phyloP scores from a whole-genome alignment of 108 stramenopile genomes.

The Skeletonema potamos region DNA sequence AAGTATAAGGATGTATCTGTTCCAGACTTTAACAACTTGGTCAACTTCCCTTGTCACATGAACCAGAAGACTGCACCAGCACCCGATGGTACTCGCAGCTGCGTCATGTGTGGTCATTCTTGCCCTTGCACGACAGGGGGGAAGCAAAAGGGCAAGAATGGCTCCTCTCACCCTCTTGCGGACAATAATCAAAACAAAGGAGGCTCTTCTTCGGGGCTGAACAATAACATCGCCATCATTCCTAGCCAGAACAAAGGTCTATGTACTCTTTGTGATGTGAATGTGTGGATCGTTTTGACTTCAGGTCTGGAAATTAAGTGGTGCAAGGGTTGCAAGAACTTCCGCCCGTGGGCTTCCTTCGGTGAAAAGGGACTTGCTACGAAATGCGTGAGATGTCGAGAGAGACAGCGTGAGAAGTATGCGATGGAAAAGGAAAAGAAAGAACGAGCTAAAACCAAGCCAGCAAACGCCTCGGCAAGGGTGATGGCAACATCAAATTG shows the following conservation, averaged over 20 bases:
- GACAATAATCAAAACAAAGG: constrained; percentile 13
- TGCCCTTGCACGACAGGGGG: constrained; percentile 66
- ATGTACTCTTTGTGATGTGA: constrained; percentile 87
- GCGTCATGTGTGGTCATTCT: constrained; percentile 90
- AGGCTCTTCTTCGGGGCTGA: constrained; percentile 26
- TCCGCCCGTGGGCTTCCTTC: constrained; percentile 88
- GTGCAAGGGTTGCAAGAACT: constrained; percentile 95
- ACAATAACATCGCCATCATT: constrained; percentile 57
- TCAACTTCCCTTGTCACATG: constrained; percentile 90
- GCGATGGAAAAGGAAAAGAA: constrained; percentile 30
- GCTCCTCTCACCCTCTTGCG: neutral
- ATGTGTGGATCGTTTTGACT: constrained; percentile 83
- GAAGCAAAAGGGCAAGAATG: constrained; percentile 55
- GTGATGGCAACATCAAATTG: neutral
- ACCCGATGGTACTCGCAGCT: constrained; percentile 85
- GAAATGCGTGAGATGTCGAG: constrained; percentile 87
- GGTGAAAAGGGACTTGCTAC: constrained; percentile 90
- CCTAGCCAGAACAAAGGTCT: constrained; percentile 92
- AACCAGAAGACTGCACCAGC: constrained; percentile 77
- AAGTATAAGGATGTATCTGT: constrained; percentile 69
- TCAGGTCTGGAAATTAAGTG: constrained; percentile 86
- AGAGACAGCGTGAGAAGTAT: constrained; percentile 88
- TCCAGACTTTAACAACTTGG: constrained; percentile 84
- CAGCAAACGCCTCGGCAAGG: neutral
- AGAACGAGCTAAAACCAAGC: neutral